phyloP scores from a whole-genome alignment of 2,329 filamentous ascomycete species.

The Trichophyton simii region DNA sequence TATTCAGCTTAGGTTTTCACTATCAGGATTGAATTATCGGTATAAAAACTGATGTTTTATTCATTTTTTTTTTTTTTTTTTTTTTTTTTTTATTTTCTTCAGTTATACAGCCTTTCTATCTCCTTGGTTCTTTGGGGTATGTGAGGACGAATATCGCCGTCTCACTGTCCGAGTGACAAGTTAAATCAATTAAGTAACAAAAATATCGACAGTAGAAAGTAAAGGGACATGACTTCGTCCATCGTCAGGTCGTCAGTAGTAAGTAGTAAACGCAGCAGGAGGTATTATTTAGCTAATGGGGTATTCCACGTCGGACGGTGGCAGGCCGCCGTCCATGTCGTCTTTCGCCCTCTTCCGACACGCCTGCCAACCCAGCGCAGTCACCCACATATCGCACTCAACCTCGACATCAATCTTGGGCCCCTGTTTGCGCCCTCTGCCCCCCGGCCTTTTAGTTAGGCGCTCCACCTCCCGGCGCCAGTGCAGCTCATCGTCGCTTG shows the following conservation, averaged over 20 bases:
- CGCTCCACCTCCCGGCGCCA: conserved; percentile 17
- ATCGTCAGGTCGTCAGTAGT: neutral
- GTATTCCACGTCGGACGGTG: neutral
- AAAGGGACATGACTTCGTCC: too few species aligned
- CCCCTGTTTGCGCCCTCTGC: conserved; percentile 6
- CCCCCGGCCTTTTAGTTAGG: conserved; percentile 7
- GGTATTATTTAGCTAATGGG: too few species aligned
- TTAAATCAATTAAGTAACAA: too few species aligned
- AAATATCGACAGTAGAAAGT: too few species aligned
- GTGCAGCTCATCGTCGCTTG: conserved; percentile 7
- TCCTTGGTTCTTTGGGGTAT: too few species aligned
- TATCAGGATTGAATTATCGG: too few species aligned
- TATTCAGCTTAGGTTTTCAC: too few species aligned
- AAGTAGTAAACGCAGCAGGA: neutral
- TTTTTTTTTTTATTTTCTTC: too few species aligned
- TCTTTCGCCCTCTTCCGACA: conserved; percentile 8
- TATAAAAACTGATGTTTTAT: neutral
- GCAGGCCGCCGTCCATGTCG: conserved; percentile 17
- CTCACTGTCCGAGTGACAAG: too few species aligned
- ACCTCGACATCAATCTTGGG: too few species aligned
- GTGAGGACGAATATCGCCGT: too few species aligned
- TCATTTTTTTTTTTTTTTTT: neutral
- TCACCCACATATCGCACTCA: conserved; percentile 18
- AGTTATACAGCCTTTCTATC: too few species aligned
- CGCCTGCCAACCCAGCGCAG: conserved; percentile 13